Conservation (phyloP, 768 basidiomycete species). For the Astraeus odoratus region DNA sequence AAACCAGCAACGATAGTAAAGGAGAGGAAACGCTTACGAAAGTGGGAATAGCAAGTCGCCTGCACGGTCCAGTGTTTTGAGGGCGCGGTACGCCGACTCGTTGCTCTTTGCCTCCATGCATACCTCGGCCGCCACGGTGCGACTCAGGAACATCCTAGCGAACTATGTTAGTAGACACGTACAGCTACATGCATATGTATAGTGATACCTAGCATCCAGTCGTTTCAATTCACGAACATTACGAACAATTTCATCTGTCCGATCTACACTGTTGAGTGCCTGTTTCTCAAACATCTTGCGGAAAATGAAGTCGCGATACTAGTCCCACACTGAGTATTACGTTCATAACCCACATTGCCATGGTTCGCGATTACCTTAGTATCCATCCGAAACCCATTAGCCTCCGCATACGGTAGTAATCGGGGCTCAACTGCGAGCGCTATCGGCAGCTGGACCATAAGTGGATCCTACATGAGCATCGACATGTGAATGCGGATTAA, state of each 20-base stretch:
- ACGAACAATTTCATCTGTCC: conserved; percentile 54
- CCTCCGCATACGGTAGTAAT: conserved; percentile 61
- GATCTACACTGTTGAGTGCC: conserved; percentile 40
- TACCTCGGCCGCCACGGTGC: conserved; percentile 77
- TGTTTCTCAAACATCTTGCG: conserved; percentile 76
- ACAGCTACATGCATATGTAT: conserved; percentile 2
- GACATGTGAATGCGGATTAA: conserved; percentile 5
- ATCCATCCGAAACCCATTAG: conserved; percentile 76
- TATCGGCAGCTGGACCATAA: conserved; percentile 72
- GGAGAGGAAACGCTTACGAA: conserved; percentile 36
- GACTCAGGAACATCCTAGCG: conserved; percentile 73
- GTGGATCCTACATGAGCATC: conserved; percentile 50
- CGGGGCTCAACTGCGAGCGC: conserved; percentile 72
- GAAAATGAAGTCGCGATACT: conserved; percentile 85
- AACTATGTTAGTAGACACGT: conserved; percentile 3
- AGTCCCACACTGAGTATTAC: conserved; percentile 10
- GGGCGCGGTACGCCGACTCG: conserved; percentile 58
- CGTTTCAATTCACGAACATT: conserved; percentile 69
- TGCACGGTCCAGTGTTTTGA: conserved; percentile 59
- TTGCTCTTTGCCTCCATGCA: conserved; percentile 77
- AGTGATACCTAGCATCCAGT: conserved; percentile 55
- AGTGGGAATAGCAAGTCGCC: conserved; percentile 65
- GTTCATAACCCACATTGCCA: neutral
- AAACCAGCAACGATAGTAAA: neutral
- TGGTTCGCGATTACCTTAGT: conserved; percentile 56